Base-by-base conservation (phyloP, 2,329 filamentous ascomycete species). In the Fusarium tupiense region DNA sequence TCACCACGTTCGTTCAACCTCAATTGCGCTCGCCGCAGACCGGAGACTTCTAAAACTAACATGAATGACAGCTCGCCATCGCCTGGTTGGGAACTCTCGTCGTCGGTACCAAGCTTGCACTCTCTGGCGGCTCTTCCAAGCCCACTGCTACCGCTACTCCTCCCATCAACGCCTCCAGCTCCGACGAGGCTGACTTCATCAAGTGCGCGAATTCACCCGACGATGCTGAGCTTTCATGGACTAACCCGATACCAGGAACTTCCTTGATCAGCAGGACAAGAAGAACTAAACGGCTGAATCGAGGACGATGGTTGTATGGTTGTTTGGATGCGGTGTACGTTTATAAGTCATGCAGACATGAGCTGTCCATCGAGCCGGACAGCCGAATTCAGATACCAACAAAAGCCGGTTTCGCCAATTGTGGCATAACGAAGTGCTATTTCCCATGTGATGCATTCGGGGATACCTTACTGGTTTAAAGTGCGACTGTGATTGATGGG, bases 141-240 rank as follows among this genome's bases (percentile, higher is more conserved):
- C 76, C 81, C 56, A 82, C 84, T 68, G 79, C 84, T 49, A 85
- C 80, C 53, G 84, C 86, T 67, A 81, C 86, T 57, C 89, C 89
- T 72, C 89, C 89, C 58, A 89, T 91, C 85, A 90, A 91, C 82
- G 89, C 89, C 69, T 86, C 88, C 60, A 89, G 86, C 84, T 85
- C 88, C 78, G 89, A 90, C 80, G 89, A 91, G 85, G 88, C 87
- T 82, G 88, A 90, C 81, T 91, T 91, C 83, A 90, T 91, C 86
- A 89, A 90, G 89, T 91, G 82, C 85, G 87, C 81, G 74, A 78
- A 79, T 79, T 80, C 76, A 57, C 50, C 50, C 8, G 50, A 50
- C 71, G n/a, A 35, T 57, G n/a, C 44, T 61, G 37, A 38, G 17
- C 22, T 41, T 58, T 26, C n/a, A 33, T 61, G 52, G 49, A 69